phyloP scores from a whole-genome alignment of 768 basidiomycete genomes.

The Termitomyces sp. region DNA sequence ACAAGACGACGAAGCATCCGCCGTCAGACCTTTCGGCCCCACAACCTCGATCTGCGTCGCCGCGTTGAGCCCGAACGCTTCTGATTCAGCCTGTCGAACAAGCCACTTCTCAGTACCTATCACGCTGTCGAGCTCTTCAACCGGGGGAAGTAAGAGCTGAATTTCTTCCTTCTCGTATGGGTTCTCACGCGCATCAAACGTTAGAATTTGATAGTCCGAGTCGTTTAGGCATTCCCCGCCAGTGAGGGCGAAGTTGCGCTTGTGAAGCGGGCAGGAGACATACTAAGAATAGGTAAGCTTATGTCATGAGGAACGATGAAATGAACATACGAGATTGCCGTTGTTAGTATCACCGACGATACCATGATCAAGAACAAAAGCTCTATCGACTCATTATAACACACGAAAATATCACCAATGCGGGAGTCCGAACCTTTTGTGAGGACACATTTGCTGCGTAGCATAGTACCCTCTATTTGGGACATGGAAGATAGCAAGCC shows the following conservation, averaged over 20 bases:
- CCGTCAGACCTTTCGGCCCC: conserved; percentile 2
- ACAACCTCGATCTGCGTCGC: conserved; percentile 27
- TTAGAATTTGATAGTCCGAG: conserved; percentile 48
- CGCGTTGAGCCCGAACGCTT: conserved; percentile 24
- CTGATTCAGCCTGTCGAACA: conserved; percentile 44
- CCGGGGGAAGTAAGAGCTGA: conserved; percentile 49
- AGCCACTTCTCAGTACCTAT: conserved; percentile 65
- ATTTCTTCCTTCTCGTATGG: conserved; percentile 23
- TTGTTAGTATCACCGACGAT: conserved; percentile 59
- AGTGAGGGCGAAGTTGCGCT: conserved; percentile 54
- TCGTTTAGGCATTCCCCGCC: conserved; percentile 58
- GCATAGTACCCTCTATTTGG: conserved; percentile 54
- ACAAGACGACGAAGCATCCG: not conserved
- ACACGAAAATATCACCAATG: not conserved
- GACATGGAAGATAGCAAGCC: conserved; percentile 64
- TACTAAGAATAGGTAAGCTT: not conserved
- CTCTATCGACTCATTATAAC: conserved; percentile 20
- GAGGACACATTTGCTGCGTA: conserved; percentile 60
- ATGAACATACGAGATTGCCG: conserved; percentile 32
- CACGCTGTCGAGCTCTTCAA: conserved; percentile 49
- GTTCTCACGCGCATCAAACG: conserved; percentile 52
- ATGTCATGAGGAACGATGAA: conserved; percentile 15
- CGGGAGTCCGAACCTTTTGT: conserved; percentile 19
- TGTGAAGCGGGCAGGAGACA: conserved; percentile 51
- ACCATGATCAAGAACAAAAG: conserved; percentile 67